A percentile compares a stretch with the other conserved stretches of the same genome.
Evolutionary conservation across 805 yeast species (phyloP).

Genomic region (Wickerhamiella cacticola): DNA sequence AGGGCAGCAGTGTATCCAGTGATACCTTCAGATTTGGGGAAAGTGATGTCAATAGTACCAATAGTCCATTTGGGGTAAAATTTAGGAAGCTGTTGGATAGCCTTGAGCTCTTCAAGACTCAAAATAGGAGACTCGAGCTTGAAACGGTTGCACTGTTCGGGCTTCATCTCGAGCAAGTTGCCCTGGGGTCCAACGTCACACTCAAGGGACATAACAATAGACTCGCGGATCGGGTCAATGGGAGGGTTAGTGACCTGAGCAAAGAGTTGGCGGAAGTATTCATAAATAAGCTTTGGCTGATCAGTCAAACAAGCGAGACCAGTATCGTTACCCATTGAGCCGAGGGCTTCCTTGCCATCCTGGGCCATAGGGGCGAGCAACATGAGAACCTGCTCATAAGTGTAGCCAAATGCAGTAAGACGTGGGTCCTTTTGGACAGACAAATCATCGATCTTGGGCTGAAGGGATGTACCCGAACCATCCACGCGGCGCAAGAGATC

Average conservation of each 20-base stretch:
- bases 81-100: conserved; percentile 56
- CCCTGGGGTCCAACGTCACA: conserved; percentile 99
- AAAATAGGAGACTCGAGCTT: conserved; percentile 73
- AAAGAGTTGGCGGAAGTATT: conserved; percentile 88
- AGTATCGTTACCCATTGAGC: conserved; percentile 97
- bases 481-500: conserved; percentile 55
- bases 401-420: conserved; percentile 77
- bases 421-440: conserved; percentile 72
- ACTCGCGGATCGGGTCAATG: conserved; percentile 94
- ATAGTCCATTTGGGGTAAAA: conserved; percentile 83
- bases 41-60: conserved; percentile 76
- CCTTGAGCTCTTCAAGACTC: conserved; percentile 57
- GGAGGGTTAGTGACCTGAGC: conserved; percentile 99
- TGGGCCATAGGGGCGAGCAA: conserved; percentile 87
- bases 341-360: conserved; percentile 86
- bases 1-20: conserved; percentile 75
- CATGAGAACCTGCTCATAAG: conserved; percentile 80
- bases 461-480: conserved; percentile 28
- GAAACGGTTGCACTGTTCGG: conserved; percentile 83
- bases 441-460: conserved; percentile 21
- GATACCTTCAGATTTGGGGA: conserved; percentile 68
- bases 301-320: conserved; percentile 90
- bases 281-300: conserved; percentile 82
- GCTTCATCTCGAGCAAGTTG: conserved; percentile 81
- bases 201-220: conserved; percentile 92